Conservation (phyloP, 805 yeast species). For the Candida silvicultrix region DNA sequence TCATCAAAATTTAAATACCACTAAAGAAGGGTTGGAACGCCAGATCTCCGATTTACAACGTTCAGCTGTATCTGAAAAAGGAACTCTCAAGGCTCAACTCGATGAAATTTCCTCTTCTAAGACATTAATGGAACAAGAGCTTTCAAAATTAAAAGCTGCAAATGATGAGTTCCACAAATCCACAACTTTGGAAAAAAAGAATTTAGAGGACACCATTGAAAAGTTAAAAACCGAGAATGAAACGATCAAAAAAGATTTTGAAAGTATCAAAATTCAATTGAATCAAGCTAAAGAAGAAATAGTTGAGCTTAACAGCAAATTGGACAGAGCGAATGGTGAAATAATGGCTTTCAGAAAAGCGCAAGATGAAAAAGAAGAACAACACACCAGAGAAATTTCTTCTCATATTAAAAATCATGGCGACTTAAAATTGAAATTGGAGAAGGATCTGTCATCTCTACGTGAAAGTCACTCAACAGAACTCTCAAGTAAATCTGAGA, state of each 20-base stretch:
- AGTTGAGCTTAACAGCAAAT: not conserved
- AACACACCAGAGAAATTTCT: not conserved
- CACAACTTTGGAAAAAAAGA: not conserved
- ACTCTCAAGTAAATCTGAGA: not conserved
- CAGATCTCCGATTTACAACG: constrained; percentile 7
- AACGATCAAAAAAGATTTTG: not conserved
- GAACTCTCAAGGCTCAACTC: constrained; percentile 8
- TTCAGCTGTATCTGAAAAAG: constrained; percentile 10
- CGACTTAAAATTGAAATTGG: not conserved
- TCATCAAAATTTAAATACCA: constrained; percentile 22
- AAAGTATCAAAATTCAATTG: not conserved
- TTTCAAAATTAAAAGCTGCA: constrained; percentile 2
- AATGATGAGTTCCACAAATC: not conserved
- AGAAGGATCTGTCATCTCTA: not conserved
- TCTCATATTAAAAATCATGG: not conserved
- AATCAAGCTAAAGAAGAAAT: not conserved
- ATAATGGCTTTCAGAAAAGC: not conserved
- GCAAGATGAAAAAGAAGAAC: not conserved
- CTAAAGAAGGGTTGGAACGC: constrained; percentile 16
- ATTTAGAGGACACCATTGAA: not conserved
- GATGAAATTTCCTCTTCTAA: constrained; percentile 8
- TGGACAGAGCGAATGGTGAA: not conserved
- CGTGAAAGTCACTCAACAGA: not conserved
- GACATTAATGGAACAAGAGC: not conserved
- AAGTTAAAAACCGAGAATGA: not conserved